A percentile compares a stretch with the other conserved stretches of the same genome.
phyloP scores from a whole-genome alignment of 1,139 yeast genomes.

The Zhuliangozyma parablackwelliae region DNA sequence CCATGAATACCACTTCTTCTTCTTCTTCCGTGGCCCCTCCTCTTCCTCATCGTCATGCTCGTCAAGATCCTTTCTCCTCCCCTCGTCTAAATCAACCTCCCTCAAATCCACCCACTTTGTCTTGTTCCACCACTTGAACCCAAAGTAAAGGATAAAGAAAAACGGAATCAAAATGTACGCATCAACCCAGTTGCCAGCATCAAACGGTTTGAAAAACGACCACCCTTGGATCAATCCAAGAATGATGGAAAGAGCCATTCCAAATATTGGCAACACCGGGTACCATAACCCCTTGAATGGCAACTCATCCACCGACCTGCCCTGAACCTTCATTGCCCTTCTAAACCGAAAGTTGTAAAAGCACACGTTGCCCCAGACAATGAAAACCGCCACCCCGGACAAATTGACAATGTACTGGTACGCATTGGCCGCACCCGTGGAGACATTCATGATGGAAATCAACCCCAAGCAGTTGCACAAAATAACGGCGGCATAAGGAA shows the following conservation, averaged over 20 bases:
- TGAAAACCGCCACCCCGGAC: constrained; percentile 54
- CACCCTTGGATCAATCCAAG: constrained; percentile 67
- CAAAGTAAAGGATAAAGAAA: constrained; percentile 35
- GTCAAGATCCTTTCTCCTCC: constrained; percentile 33
- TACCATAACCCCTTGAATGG: constrained; percentile 52
- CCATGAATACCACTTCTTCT: constrained; percentile 43
- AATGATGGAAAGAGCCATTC: constrained; percentile 47
- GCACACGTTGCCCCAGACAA: constrained; percentile 55
- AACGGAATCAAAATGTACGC: constrained; percentile 62
- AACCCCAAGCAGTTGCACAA: constrained; percentile 47
- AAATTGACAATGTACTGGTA: constrained; percentile 50
- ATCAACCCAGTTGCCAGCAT: constrained; percentile 58
- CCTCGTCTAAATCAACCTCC: constrained; percentile 45
- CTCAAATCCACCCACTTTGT: constrained; percentile 39
- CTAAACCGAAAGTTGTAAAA: constrained; percentile 49
- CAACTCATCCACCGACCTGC: constrained; percentile 42
- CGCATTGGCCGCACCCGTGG: constrained; percentile 52
- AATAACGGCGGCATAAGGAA: constrained; percentile 48
- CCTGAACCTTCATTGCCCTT: constrained; percentile 43
- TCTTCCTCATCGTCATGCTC: constrained; percentile 47
- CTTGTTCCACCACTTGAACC: constrained; percentile 33
- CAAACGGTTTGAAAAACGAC: constrained; percentile 60
- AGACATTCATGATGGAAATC: constrained; percentile 46
- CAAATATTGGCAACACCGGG: constrained; percentile 51
- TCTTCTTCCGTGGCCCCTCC: constrained; percentile 27